phyloP scores from a whole-genome alignment of 495 filamentous ascomycete species.

The Viridothelium virens region DNA sequence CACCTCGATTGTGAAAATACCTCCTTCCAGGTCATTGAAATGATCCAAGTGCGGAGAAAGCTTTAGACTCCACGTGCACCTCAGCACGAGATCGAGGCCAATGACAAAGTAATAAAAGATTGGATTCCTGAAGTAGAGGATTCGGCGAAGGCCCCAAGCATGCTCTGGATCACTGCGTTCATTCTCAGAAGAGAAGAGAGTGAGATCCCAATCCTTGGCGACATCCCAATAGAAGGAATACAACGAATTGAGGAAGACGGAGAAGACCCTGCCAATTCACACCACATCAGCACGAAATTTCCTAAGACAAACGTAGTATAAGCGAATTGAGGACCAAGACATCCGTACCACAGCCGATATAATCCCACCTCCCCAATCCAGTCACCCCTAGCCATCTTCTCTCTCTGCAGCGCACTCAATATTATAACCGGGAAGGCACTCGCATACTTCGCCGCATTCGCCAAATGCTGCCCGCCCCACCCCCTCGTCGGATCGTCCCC shows the following conservation, averaged over 20 bases:
- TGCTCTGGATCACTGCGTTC: slow-evolving; percentile 50
- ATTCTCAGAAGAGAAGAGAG: slow-evolving; percentile 53
- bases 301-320: neutral
- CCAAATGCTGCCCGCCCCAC: slow-evolving; percentile 75
- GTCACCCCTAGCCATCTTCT: slow-evolving; percentile 48
- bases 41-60: slow-evolving; percentile 70
- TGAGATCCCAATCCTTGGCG: slow-evolving; percentile 91
- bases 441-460: slow-evolving; percentile 88
- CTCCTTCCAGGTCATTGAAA: slow-evolving; percentile 74
- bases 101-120: slow-evolving; percentile 79
- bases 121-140: slow-evolving; percentile 59
- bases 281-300: neutral
- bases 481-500: slow-evolving; percentile 29
- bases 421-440: slow-evolving; percentile 88
- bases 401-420: slow-evolving; percentile 64
- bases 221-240: slow-evolving; percentile 99
- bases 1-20: slow-evolving; percentile 78
- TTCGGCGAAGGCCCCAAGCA: slow-evolving; percentile 68
- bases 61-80: slow-evolving; percentile 86
- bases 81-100: slow-evolving; percentile 64
- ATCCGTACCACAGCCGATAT: slow-evolving; percentile 49
- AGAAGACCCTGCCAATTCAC: slow-evolving; percentile 39
- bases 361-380: slow-evolving; percentile 51
- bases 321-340: neutral
- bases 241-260: slow-evolving; percentile 68